Conservation (phyloP, 345 rosid species). For the Euphorbia pulcherrima region DNA sequence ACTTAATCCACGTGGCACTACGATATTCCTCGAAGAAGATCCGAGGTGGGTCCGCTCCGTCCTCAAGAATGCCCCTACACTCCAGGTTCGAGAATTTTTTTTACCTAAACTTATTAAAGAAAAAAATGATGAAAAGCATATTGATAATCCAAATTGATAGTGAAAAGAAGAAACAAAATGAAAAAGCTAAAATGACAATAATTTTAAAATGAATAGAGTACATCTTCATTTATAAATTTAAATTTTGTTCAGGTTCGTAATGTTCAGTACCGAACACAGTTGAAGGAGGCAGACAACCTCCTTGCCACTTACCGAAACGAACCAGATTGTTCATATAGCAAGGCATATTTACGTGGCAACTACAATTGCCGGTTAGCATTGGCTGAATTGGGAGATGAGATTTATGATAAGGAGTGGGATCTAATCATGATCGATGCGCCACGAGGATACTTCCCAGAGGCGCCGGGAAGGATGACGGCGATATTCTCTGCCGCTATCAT, state of each 20-base stretch:
- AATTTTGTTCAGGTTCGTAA: conserved; percentile 42
- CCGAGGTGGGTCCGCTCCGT: conserved; percentile 56
- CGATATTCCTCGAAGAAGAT: conserved; percentile 75
- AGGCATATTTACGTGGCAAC: conserved; percentile 58
- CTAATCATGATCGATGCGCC: conserved; percentile 87
- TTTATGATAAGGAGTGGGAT: conserved; percentile 81
- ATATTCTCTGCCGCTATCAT: conserved; percentile 77
- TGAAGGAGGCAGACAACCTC: conserved; percentile 41
- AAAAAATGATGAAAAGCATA: too few species aligned
- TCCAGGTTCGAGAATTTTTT: conserved; percentile 9
- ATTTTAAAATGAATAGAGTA: too few species aligned
- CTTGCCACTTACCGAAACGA: conserved; percentile 39
- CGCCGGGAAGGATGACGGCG: conserved; percentile 79
- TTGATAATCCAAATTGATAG: too few species aligned
- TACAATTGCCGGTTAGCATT: conserved; percentile 54
- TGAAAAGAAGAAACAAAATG: too few species aligned
- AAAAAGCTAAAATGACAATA: too few species aligned
- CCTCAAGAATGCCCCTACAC: conserved; percentile 38
- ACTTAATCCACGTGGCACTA: conserved; percentile 61
- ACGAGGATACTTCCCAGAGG: conserved; percentile 55
- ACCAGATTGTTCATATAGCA: conserved; percentile 42
- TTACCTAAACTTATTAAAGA: too few species aligned
- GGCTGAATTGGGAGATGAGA: conserved; percentile 65
- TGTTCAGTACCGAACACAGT: conserved; percentile 62
- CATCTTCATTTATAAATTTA: too few species aligned